Percentiles rank a stretch among this genome's conserved stretches.
Conservation (phyloP, 495 filamentous ascomycete species). For the Emericellopsis terricola region DNA sequence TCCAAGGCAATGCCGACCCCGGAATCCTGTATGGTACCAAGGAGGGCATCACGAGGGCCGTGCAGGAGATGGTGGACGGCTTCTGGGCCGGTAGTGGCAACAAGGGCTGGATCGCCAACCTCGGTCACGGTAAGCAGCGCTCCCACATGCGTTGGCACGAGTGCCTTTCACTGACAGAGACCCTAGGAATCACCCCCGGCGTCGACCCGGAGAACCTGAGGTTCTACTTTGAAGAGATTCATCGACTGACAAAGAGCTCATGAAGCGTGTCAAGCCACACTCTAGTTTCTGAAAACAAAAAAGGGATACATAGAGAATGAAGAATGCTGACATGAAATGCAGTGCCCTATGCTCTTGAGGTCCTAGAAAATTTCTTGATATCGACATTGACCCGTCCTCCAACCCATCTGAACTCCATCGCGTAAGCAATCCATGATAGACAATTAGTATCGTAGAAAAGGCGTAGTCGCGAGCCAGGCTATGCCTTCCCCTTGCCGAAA, state of each 20-base stretch:
- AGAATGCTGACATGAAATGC: too few relatives aligned
- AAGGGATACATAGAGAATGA: too few relatives aligned
- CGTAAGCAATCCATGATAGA: neutral
- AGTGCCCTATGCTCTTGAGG: too few relatives aligned
- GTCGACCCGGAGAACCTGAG: slow-evolving; percentile 83
- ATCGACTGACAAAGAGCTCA: slow-evolving; percentile 36
- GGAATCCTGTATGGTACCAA: slow-evolving; percentile 77
- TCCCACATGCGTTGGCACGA: neutral
- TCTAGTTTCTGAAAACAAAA: neutral
- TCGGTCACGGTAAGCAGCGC: slow-evolving; percentile 75
- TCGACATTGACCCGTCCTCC: too few relatives aligned
- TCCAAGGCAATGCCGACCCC: slow-evolving; percentile 93
- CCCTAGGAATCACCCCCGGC: slow-evolving; percentile 68
- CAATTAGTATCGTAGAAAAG: neutral
- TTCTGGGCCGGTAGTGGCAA: slow-evolving; percentile 41
- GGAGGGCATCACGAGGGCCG: slow-evolving; percentile 57
- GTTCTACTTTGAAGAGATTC: slow-evolving; percentile 88
- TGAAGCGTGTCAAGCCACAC: neutral
- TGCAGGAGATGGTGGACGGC: slow-evolving; percentile 69
- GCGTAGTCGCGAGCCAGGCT: neutral
- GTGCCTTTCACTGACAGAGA: neutral
- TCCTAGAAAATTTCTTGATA: too few relatives aligned
- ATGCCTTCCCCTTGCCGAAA: slow-evolving; percentile 15
- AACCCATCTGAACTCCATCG: neutral
- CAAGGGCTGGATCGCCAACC: slow-evolving; percentile 57